Conservation (phyloP, 257 asterid genomes). For the Solanum virginianum region DNA sequence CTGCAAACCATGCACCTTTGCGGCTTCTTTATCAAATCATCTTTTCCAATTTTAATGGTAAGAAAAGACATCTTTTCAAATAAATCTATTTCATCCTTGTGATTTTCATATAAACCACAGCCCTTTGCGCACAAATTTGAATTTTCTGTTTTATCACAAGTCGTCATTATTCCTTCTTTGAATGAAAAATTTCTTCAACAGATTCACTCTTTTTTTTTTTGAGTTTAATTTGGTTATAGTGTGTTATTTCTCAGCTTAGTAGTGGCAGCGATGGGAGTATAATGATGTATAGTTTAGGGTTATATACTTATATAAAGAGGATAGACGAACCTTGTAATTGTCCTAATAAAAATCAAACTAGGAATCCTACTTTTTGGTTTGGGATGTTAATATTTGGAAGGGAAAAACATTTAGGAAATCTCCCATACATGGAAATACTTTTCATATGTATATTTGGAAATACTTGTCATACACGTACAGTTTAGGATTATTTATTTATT, state of each 20-base stretch:
- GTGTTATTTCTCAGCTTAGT: not conserved
- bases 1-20: conserved; percentile 19
- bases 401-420: no score
- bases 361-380: no score
- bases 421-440: no score
- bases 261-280: not conserved
- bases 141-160: not conserved
- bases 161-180: not conserved
- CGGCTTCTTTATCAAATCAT: not conserved
- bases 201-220: not conserved
- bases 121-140: not conserved
- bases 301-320: no score
- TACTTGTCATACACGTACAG: no score
- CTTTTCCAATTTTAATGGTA: not conserved
- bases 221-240: not conserved
- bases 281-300: not conserved
- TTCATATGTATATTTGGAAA: no score
- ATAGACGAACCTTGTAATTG: no score
- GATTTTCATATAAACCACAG: not conserved
- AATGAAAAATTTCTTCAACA: not conserved
- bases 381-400: no score
- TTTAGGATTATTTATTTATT: no score
- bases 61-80: not conserved
- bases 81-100: not conserved
- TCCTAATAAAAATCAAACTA: no score